These are phyloP conservation scores for Komagataella mondaviorum DNA, from an alignment of 805 yeast species.

Conservation along the genomic window DNA sequence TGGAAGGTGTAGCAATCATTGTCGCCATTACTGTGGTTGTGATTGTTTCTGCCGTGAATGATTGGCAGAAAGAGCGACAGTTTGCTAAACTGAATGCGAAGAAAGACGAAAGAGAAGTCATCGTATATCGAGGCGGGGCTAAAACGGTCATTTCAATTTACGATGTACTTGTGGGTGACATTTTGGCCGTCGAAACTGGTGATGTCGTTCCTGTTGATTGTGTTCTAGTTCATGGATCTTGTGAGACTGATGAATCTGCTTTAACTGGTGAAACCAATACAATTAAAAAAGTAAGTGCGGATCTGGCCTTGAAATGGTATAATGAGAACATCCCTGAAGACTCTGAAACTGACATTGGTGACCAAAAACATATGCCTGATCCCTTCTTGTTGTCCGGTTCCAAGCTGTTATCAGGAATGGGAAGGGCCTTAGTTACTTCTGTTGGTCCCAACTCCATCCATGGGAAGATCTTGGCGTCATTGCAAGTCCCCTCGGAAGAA, in stretches of 20 bases:
- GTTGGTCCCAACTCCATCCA: slow-evolving; percentile 84
- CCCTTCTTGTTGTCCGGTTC: slow-evolving; percentile 88
- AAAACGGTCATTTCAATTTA: slow-evolving; percentile 58
- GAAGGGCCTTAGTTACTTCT: slow-evolving; percentile 76
- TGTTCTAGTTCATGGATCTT: slow-evolving; percentile 54
- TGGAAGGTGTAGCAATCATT: slow-evolving; percentile 95
- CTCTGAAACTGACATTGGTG: slow-evolving; percentile 21
- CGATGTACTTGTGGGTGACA: slow-evolving; percentile 78
- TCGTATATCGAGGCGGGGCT: slow-evolving; percentile 62
- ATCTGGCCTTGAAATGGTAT: slow-evolving; percentile 20
- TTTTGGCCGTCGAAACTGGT: slow-evolving; percentile 78
- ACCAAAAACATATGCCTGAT: slow-evolving; percentile 37
- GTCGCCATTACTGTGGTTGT: slow-evolving; percentile 87
- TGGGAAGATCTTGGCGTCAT: slow-evolving; percentile 81
- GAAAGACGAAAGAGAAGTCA: slow-evolving; percentile 71
- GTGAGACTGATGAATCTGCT: slow-evolving; percentile 86
- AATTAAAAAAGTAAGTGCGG: slow-evolving; percentile 52
- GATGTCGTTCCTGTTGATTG: slow-evolving; percentile 89
- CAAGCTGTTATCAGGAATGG: slow-evolving; percentile 76
- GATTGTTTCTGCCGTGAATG: slow-evolving; percentile 88
- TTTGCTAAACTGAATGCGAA: slow-evolving; percentile 79
- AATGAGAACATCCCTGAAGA: slow-evolving; percentile 12
- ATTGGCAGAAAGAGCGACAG: slow-evolving; percentile 91
- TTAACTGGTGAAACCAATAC: slow-evolving; percentile 92
- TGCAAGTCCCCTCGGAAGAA: slow-evolving; percentile 61